phyloP scores from a whole-genome alignment of 2,329 filamentous ascomycete genomes.

The Nannizzia gypsea region DNA sequence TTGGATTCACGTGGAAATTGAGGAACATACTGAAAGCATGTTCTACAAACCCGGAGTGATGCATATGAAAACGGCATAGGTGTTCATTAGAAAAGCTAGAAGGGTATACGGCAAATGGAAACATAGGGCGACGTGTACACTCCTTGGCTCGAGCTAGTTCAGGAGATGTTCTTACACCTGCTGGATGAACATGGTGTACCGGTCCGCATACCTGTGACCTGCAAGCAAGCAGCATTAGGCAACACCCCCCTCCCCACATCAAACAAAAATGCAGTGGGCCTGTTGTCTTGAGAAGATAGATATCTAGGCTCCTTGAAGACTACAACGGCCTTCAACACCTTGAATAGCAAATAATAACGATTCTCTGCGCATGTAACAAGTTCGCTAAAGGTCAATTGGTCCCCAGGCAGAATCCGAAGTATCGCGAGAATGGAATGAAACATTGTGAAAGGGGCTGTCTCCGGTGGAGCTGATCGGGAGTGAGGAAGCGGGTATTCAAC shows the following conservation, averaged over 20 bases:
- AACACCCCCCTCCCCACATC: neutral
- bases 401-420: neutral
- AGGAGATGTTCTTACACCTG: neutral
- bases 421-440: neutral
- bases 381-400: neutral
- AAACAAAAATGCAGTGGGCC: neutral
- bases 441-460: neutral
- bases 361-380: neutral
- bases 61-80: neutral
- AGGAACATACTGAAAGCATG: neutral
- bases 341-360: neutral
- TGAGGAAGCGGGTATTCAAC: neutral
- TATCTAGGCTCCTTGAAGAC: neutral
- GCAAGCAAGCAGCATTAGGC: too few species aligned
- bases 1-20: slow-evolving; percentile 3
- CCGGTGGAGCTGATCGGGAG: neutral
- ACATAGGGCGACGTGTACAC: neutral
- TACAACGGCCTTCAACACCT: neutral
- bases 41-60: neutral
- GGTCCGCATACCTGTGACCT: too few species aligned
- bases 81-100: neutral
- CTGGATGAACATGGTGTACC: neutral
- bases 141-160: neutral
- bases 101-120: neutral
- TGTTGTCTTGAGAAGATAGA: neutral